phyloP scores from a whole-genome alignment of 805 yeast genomes.

The Danielia oregonensis region DNA sequence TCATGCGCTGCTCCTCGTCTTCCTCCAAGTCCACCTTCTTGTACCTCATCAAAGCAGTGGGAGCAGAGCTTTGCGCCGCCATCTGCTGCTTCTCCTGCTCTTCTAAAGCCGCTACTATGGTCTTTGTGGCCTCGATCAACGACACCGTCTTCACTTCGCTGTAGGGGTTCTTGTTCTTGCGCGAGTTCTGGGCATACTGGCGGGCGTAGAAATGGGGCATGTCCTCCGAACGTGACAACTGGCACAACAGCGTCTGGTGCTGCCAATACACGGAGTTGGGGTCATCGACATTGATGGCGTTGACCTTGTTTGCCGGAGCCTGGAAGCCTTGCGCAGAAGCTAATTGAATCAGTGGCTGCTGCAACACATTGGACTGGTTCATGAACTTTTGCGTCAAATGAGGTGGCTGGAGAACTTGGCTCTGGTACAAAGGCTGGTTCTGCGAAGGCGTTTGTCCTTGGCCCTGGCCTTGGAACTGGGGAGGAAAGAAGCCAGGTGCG shows the following conservation, averaged over 20 bases:
- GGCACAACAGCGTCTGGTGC: slow-evolving; percentile 72
- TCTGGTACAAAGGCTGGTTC: slow-evolving; percentile 21
- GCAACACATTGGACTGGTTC: slow-evolving; percentile 7
- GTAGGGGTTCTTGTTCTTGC: slow-evolving; percentile 41
- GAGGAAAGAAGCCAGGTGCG: slow-evolving; percentile 18
- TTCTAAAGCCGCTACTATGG: slow-evolving; percentile 32
- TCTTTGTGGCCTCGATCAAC: slow-evolving; percentile 41
- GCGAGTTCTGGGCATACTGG: slow-evolving; percentile 67
- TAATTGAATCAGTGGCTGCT: slow-evolving; percentile 10
- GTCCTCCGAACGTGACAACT: slow-evolving; percentile 60
- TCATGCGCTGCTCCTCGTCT: slow-evolving; percentile 60
- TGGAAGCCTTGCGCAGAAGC: slow-evolving; percentile 16
- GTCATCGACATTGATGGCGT: slow-evolving; percentile 29
- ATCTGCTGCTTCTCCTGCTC: slow-evolving; percentile 39
- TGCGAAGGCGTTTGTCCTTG: slow-evolving; percentile 17
- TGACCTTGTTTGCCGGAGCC: slow-evolving; percentile 25
- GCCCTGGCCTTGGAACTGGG: slow-evolving; percentile 10
- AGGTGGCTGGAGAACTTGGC: slow-evolving; percentile 12
- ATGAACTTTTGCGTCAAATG: slow-evolving; percentile 7
- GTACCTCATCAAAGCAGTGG: slow-evolving; percentile 37
- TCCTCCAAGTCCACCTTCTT: slow-evolving; percentile 54
- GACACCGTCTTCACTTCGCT: slow-evolving; percentile 35
- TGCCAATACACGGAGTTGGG: slow-evolving; percentile 61
- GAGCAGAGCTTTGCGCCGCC: slow-evolving; percentile 24
- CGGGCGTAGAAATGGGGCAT: slow-evolving; percentile 81